These are phyloP conservation scores for Monosporascus cannonballus DNA, from an alignment of 2,329 filamentous ascomycete genomes.

Conservation along the genomic window DNA sequence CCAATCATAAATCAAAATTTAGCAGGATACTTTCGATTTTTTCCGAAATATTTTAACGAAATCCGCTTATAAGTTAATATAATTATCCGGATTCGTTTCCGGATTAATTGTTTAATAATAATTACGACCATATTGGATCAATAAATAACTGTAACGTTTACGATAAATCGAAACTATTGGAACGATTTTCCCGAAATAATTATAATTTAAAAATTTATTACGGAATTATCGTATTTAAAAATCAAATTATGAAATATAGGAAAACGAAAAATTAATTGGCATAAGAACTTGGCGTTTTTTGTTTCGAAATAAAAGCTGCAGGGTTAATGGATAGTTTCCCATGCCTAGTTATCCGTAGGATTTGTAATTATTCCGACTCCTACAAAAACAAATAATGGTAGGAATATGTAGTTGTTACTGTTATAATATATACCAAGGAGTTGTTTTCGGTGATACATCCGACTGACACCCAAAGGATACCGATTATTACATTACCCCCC, in stretches of 20 bases:
- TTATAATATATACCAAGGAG: constrained; percentile 13
- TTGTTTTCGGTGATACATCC: background rate
- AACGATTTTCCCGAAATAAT: background rate
- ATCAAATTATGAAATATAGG: constrained; percentile 17
- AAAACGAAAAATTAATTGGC: constrained; percentile 8
- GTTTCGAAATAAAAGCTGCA: constrained; percentile 14
- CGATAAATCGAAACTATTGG: background rate
- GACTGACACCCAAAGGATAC: background rate
- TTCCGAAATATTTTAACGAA: background rate
- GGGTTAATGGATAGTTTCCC: constrained; percentile 19
- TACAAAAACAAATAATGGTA: constrained; percentile 21
- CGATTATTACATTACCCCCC: no score
- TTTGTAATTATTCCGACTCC: constrained; percentile 21
- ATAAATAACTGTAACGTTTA: background rate
- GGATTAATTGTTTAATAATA: background rate
- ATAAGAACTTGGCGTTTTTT: constrained; percentile 7
- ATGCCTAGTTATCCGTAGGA: constrained; percentile 20
- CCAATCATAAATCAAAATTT: background rate
- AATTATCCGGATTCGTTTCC: background rate
- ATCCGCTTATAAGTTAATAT: background rate
- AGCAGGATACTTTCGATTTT: background rate
- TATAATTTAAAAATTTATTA: constrained; percentile 11
- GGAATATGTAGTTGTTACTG: constrained; percentile 10
- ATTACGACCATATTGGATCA: background rate
- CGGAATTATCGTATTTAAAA: constrained; percentile 19